Evolutionary conservation across 768 basidiomycete species (phyloP).

Genomic region (Tylopilus subfusipes): DNA sequence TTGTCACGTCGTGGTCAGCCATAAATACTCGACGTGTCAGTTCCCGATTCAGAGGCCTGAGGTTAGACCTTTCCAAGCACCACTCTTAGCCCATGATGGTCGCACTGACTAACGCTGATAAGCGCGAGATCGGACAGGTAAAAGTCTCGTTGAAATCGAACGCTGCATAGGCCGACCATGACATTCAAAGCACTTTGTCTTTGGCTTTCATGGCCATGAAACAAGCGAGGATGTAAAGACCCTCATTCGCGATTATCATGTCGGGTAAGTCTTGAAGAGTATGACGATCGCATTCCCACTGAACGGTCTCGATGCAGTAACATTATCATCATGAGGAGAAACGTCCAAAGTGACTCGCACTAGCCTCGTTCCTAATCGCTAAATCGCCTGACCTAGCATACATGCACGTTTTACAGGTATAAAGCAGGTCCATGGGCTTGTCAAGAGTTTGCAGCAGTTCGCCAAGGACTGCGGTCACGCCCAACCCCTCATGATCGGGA

Average conservation of each 20-base stretch:
- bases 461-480: constrained; percentile 56
- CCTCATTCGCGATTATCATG: constrained; percentile 59
- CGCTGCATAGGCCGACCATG: not conserved
- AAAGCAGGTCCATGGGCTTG: constrained; percentile 46
- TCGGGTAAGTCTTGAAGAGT: constrained; percentile 39
- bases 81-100: constrained; percentile 16
- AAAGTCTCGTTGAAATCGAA: not conserved
- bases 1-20: not conserved
- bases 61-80: not conserved
- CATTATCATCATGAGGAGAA: constrained; percentile 68
- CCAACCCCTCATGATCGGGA: constrained; percentile 60
- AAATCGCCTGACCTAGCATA: not conserved
- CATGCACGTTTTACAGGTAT: constrained; percentile 38
- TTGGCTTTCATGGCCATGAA: constrained; percentile 63
- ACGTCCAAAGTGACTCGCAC: constrained; percentile 46
- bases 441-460: constrained; percentile 48
- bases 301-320: constrained; percentile 31
- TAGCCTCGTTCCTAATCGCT: not conserved
- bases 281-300: not conserved
- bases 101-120: constrained; percentile 35
- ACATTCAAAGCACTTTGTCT: constrained; percentile 58
- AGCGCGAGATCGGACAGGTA: constrained; percentile 48
- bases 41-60: too few relatives aligned
- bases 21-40: not conserved
- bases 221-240: constrained; percentile 48